Evolutionary conservation across 305 asterid species (phyloP).

Genomic region (Fraxinus baroniana): DNA sequence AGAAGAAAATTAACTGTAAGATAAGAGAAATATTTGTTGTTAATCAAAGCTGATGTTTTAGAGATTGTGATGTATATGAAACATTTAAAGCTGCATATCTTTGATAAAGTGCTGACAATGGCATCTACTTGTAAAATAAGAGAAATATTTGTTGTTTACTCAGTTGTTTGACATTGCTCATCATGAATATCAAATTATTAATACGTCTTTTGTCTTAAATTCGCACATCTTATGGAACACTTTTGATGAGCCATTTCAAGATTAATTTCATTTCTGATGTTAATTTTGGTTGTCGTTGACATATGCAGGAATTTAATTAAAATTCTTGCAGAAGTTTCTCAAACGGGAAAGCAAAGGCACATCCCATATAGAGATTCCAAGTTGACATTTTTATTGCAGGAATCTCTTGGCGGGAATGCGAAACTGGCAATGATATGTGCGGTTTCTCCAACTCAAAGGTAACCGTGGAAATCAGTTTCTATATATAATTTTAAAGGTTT

Average conservation of each 20-base stretch:
- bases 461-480: slow-evolving; percentile 20
- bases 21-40: background rate
- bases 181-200: background rate
- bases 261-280: slow-evolving; percentile 12
- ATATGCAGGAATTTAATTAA: slow-evolving; percentile 81
- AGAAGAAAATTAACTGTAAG: background rate
- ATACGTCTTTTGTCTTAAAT: background rate
- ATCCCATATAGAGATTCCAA: slow-evolving; percentile 98
- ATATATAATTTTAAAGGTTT: slow-evolving; percentile 1
- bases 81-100: background rate
- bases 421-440: slow-evolving; percentile 98
- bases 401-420: slow-evolving; percentile 97
- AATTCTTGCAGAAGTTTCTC: slow-evolving; percentile 95
- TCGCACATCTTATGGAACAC: slow-evolving; percentile 9
- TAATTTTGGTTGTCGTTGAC: slow-evolving; percentile 25
- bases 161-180: background rate
- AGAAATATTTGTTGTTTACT: background rate
- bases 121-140: background rate
- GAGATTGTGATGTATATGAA: background rate
- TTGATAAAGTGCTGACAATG: background rate
- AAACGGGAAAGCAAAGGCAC: slow-evolving; percentile 95
- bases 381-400: slow-evolving; percentile 92
- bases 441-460: slow-evolving; percentile 91
- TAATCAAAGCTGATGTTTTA: background rate
- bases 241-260: slow-evolving; percentile 1